Base-by-base conservation (phyloP, 768 basidiomycete genomes). In the Agrocybe praecox region DNA sequence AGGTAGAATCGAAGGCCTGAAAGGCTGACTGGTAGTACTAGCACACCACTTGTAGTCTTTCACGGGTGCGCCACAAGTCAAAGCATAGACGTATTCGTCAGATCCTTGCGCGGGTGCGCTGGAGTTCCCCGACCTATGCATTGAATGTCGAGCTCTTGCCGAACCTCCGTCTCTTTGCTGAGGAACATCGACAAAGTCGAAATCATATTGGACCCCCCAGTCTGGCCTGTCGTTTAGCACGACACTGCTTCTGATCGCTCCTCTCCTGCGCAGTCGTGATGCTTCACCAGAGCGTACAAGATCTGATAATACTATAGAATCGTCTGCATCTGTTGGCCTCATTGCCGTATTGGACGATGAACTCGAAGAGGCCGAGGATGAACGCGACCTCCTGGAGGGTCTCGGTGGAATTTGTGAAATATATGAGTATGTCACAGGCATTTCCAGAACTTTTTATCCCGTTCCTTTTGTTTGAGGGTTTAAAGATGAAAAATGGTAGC, bases 251-350 rank as follows among this genome's bases (percentile, higher is more conserved):
- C 86, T 77, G 79, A 90, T 81, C 50, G 89, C 89, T 11, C 89
- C 89, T 60, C 89, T 75, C 54, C 89, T 75, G n/a, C 89, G 81
- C 52, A 90, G 72, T 6, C 89, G 77, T 3, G 89, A 90, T 0
- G 87, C 86, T 65, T 91, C 89, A 15, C 85, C 89, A 1, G 85
- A 85, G 49, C 89, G 86, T 15, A 90, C 78, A 42, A 91, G 79
- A 68, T 90, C 89, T 1, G 87, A 88, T 45, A 90, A 80, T 18
- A 89, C 82, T 54, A 91, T 86, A 29, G 84, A 79, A 65, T 85
- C 86, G 62, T 91, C 89, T 2, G 76, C 78, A 56, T 88, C 86
- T 17, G 61, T 64, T 1, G 45, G 53, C 32, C 36, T 14, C 36
- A 40, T n/a, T 40, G 36, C 36, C 4, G 36, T 40, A n/a, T 12